Percentiles rank a stretch among this genome's conserved stretches.
Evolutionary conservation across 177 flowering plant genomes (phyloP).

Genomic region (Tripterygium wilfordii): DNA sequence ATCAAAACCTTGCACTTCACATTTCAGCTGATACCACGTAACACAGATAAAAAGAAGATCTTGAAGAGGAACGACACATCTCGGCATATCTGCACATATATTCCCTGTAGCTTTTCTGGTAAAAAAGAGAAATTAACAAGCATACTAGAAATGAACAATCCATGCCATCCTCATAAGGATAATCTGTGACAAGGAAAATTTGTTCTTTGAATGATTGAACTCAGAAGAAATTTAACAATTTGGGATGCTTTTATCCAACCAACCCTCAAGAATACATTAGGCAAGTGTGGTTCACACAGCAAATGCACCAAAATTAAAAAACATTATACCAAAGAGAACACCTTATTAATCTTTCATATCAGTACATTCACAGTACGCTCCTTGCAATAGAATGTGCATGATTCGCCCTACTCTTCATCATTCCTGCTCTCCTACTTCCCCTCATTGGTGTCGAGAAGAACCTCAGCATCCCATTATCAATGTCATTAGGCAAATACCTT

Average conservation of each 20-base stretch:
- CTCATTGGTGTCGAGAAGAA: conserved; percentile 78
- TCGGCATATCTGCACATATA: background rate
- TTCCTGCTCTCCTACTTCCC: conserved; percentile 48
- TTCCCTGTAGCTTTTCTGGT: conserved; percentile 1
- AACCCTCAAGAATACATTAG: conserved; percentile 25
- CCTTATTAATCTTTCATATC: conserved; percentile 17
- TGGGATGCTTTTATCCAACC: conserved; percentile 18
- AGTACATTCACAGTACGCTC: conserved; percentile 55
- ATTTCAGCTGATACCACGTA: too few relatives aligned
- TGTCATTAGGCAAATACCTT: conserved; percentile 54
- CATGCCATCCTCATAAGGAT: too few relatives aligned
- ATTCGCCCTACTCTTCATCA: conserved; percentile 35
- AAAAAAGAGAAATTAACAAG: conserved; percentile 4
- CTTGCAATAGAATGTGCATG: conserved; percentile 60
- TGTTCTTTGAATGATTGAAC: conserved; percentile 19
- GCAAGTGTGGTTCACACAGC: conserved; percentile 24
- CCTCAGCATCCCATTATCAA: conserved; percentile 64
- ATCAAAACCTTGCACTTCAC: too few relatives aligned
- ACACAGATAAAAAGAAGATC: too few relatives aligned
- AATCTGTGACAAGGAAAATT: conserved; percentile 4
- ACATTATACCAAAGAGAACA: conserved; percentile 17
- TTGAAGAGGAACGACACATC: too few relatives aligned
- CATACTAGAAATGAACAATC: too few relatives aligned
- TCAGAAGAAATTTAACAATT: conserved; percentile 18
- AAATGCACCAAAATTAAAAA: conserved; percentile 26